Base-by-base conservation (phyloP, 192 early-diverging fungal genomes). In the Podila verticillata region DNA sequence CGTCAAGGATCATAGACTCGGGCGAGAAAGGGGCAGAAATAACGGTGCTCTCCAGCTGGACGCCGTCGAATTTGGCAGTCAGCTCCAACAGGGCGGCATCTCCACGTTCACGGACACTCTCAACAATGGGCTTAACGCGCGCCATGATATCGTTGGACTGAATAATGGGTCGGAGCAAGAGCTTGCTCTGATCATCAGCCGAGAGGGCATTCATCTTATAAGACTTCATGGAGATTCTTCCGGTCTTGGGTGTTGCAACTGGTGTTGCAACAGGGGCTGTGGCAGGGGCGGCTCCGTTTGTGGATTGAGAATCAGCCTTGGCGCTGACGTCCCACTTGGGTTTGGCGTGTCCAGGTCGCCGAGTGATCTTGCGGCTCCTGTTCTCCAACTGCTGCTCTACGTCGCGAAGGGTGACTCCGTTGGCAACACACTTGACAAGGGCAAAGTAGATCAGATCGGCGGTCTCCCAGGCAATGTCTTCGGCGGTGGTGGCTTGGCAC, bases 391-490 rank as follows among this genome's bases (percentile, higher is more conserved):
- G 92, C 70, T 84, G 86, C 80, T 98, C 97, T 17, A 99, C 84
- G 74, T 99, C 98, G 2, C 89, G 70, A 48, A 99, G 83, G 10
- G 84, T 82, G 3, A 98, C 96, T 36, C 94, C 96, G 35, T 88
- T 85, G 54, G 91, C 88, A 0, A 93, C 89, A 82, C 95, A 96
- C 73, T 95, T 96, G 63, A 89, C 90, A 69, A 99, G 83, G 7
- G 95, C 91, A 87, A 99, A 99, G 86, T 98, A 99, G 65, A 99
- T 88, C 63, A 98, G 75, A 80, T 99, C 98, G 19, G 98, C 97
- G 9, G 96, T 92, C 83, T 99, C 97, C 88, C 93, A 97, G 4
- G 96, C 95, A 81, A 98, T 91, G 8, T 98, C 94, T 17, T 91
- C 91, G 47, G 86, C 82, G 1, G 71, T 83, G 2, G 72, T 86